Percentiles rank a stretch among this genome's conserved stretches.
These are phyloP conservation scores for Vachellia collinsii DNA, from an alignment of 306 rosid species.

Conservation along the genomic window DNA sequence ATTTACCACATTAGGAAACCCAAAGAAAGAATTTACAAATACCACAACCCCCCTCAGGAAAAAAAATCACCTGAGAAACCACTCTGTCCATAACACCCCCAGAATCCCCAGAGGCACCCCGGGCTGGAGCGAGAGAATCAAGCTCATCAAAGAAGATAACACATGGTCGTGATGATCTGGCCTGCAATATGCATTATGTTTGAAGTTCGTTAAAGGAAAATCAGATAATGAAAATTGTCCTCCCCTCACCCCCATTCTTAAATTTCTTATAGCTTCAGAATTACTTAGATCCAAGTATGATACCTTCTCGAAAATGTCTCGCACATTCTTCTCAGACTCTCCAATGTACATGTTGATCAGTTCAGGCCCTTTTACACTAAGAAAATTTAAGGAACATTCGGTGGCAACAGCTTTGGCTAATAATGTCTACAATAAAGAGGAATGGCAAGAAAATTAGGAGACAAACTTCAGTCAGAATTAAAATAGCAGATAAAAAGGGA, in stretches of 20 bases:
- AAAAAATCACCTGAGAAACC: conserved; percentile 84
- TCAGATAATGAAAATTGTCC: conserved; percentile 14
- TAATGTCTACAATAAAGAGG: conserved; percentile 61
- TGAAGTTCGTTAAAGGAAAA: conserved; percentile 25
- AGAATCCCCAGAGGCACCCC: conserved; percentile 97
- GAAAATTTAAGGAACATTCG: conserved; percentile 92
- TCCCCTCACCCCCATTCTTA: not conserved
- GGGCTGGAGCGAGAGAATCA: conserved; percentile 98
- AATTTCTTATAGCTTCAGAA: conserved; percentile 13
- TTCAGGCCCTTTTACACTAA: conserved; percentile 96
- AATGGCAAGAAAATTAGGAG: conserved; percentile 17
- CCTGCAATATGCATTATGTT: conserved; percentile 54
- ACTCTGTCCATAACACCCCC: conserved; percentile 99
- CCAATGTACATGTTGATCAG: conserved; percentile 98
- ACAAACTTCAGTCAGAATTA: conserved; percentile 7
- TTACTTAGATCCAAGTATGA: conserved; percentile 28
- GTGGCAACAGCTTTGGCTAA: conserved; percentile 99
- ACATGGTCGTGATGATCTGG: conserved; percentile 95
- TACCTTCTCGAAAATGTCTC: conserved; percentile 95
- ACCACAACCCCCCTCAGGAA: conserved; percentile 15
- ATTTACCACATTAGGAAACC: conserved; percentile 34
- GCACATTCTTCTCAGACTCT: conserved; percentile 93
- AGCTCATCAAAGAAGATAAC: conserved; percentile 96
- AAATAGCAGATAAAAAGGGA: not conserved
- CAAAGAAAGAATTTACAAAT: conserved; percentile 20